Percentiles rank a stretch among this genome's conserved stretches.
Conservation (phyloP, 2,329 filamentous ascomycete species). For the Ilyonectria mors-panacis region DNA sequence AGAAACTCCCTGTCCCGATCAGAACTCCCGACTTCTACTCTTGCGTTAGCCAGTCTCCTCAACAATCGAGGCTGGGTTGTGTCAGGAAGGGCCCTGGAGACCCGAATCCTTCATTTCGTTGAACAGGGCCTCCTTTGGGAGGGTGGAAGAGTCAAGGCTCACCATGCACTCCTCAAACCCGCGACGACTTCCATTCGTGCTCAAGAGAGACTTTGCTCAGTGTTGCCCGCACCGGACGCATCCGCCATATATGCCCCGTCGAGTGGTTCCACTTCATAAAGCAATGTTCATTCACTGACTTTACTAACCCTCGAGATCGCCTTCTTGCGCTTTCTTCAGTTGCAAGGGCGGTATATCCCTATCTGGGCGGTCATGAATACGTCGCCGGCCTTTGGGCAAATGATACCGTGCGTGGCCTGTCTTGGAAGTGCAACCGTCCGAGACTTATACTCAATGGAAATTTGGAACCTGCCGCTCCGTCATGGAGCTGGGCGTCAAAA, state of each 20-base stretch:
- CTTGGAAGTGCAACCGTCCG: background rate
- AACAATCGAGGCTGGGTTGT: conserved; percentile 13
- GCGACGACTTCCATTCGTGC: conserved; percentile 6
- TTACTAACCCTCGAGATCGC: background rate
- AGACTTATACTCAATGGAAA: background rate
- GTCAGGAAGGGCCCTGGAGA: conserved; percentile 1
- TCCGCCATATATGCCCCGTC: conserved; percentile 1
- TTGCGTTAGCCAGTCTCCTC: background rate
- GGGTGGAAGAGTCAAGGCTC: conserved; percentile 1
- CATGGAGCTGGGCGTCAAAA: conserved; percentile 3
- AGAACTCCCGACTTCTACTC: background rate
- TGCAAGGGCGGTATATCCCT: conserved; percentile 3
- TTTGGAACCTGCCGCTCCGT: background rate
- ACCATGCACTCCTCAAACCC: background rate
- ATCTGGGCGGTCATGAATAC: conserved; percentile 1
- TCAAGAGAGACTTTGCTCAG: conserved; percentile 12
- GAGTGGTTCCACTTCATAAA: conserved; percentile 13
- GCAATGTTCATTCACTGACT: conserved; percentile 1
- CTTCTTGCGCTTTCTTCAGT: conserved; percentile 5
- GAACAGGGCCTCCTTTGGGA: conserved; percentile 11
- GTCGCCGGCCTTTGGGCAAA: background rate
- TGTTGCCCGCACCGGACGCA: conserved; percentile 3
- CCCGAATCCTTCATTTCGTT: conserved; percentile 3
- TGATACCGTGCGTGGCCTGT: conserved; percentile 9
- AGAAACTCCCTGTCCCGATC: background rate